A percentile compares a stretch with the other conserved stretches of the same genome.
Evolutionary conservation across 345 rosid genomes (phyloP).

Genomic region (Citrus maxima): DNA sequence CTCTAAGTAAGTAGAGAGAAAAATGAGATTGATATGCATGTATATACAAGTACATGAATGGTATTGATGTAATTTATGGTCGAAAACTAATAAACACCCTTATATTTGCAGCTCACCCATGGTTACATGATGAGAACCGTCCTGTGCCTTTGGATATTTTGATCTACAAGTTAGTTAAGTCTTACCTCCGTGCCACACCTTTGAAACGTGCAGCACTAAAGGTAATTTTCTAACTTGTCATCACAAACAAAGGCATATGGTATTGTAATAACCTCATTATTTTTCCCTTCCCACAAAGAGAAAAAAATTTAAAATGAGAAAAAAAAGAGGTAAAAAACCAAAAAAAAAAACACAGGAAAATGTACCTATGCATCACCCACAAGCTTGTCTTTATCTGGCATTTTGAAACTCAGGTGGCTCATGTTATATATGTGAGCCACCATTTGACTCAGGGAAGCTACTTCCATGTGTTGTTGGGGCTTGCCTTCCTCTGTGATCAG

Average conservation of each 20-base stretch:
- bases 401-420: not conserved
- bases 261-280: not conserved
- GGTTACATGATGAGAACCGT: conserved; percentile 62
- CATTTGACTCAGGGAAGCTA: not conserved
- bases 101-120: conserved; percentile 75
- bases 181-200: conserved; percentile 71
- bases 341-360: too few relatives aligned
- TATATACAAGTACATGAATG: not conserved
- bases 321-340: too few relatives aligned
- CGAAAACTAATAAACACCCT: conserved; percentile 10
- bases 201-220: conserved; percentile 77
- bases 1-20: conserved; percentile 52
- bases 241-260: not conserved
- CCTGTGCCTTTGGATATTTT: conserved; percentile 71
- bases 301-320: not conserved
- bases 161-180: conserved; percentile 74
- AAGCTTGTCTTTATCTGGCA: not conserved
- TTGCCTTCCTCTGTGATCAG: not conserved
- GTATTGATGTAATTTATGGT: not conserved
- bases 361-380: not conserved
- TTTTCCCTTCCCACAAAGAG: not conserved
- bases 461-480: not conserved
- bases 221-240: conserved; percentile 40
- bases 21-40: not conserved
- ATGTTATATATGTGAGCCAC: not conserved